Evolutionary conservation across 805 yeast species (phyloP).

Genomic region (Wickerhamiella azymoides): DNA sequence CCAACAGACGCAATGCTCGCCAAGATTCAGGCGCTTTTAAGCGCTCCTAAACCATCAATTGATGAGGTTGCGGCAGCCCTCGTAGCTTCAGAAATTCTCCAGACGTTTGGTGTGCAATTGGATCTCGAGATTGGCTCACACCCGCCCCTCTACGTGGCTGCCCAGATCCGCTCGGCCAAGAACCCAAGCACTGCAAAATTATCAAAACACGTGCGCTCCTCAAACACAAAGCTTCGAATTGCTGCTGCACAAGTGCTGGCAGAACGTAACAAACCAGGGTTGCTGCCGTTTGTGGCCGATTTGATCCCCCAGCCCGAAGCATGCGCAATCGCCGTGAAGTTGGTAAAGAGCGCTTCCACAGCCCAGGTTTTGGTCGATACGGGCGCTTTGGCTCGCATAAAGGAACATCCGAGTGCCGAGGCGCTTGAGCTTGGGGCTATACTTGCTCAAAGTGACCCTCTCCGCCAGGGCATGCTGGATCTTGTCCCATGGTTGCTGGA

Average conservation of each 20-base stretch:
- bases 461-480: neutral
- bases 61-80: neutral
- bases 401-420: neutral
- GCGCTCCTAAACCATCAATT: neutral
- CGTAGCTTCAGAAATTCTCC: neutral
- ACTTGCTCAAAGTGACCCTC: neutral
- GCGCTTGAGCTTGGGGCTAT: neutral
- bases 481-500: neutral
- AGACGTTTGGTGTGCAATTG: neutral
- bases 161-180: neutral
- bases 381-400: neutral
- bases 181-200: neutral
- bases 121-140: neutral
- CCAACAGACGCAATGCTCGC: neutral
- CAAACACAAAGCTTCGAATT: neutral
- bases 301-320: slow-evolving; percentile 3
- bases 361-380: neutral
- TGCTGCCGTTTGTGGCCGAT: slow-evolving; percentile 4
- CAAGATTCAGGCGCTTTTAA: neutral
- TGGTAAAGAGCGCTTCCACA: neutral
- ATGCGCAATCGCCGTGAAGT: neutral
- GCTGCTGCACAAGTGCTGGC: neutral
- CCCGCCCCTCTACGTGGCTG: neutral
- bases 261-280: neutral
- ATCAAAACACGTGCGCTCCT: neutral